Evolutionary conservation across 2,329 filamentous ascomycete species (phyloP).

Genomic region (Tolypocladium cylindrosporum): DNA sequence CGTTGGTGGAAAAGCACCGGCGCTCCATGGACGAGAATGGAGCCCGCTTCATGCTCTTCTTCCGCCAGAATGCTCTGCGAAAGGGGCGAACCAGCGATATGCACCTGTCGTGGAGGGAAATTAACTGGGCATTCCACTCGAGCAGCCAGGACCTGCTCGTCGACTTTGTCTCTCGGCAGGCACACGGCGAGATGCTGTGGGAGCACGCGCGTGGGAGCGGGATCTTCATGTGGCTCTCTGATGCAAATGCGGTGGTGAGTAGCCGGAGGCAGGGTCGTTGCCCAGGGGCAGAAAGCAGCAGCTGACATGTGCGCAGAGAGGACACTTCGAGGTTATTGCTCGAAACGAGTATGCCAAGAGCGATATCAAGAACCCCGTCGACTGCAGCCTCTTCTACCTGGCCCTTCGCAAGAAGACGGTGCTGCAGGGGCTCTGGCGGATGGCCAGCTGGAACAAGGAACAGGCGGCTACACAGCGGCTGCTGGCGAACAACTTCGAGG

Average conservation of each 20-base stretch:
- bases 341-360: conserved; percentile 87
- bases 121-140: conserved; percentile 78
- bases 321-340: conserved; percentile 82
- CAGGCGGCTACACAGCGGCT: conserved; percentile 71
- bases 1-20: conserved; percentile 75
- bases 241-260: conserved; percentile 64
- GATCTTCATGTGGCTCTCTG: conserved; percentile 89
- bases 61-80: conserved; percentile 67
- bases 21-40: conserved; percentile 87
- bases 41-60: conserved; percentile 78
- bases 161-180: conserved; percentile 73
- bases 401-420: conserved; percentile 86
- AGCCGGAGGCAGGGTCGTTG: too few relatives aligned
- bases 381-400: conserved; percentile 86
- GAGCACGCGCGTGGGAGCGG: conserved; percentile 76
- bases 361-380: conserved; percentile 79
- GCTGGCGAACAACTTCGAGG: conserved; percentile 82
- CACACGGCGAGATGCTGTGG: conserved; percentile 74
- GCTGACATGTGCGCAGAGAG: conserved; percentile 17
- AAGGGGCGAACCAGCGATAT: conserved; percentile 55
- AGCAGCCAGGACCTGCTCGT: conserved; percentile 80
- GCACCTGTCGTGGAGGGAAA: conserved; percentile 66
- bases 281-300: neutral
- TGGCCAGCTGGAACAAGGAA: conserved; percentile 82
- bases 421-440: conserved; percentile 85